Evolutionary conservation across 2,329 filamentous ascomycete species (phyloP).

Genomic region (Trichoderma afroharzianum): DNA sequence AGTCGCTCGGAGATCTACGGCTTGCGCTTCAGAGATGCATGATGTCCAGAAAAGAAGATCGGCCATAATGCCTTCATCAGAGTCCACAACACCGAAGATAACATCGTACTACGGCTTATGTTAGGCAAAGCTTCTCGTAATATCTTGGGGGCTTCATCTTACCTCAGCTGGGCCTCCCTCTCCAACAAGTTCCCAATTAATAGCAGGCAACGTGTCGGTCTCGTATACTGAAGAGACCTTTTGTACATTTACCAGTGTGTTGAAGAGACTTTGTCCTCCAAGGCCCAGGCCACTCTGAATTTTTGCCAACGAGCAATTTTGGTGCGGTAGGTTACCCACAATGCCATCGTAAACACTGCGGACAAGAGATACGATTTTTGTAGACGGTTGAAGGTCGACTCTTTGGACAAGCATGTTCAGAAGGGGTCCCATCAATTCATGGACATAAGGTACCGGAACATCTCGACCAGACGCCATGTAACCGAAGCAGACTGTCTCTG

Average conservation of each 20-base stretch:
- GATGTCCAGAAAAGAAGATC: not conserved
- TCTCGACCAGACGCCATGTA: not conserved
- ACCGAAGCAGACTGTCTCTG: not conserved
- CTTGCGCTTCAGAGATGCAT: not conserved
- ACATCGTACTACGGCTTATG: not conserved
- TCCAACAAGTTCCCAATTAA: not conserved
- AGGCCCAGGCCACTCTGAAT: not conserved
- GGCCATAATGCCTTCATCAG: not conserved
- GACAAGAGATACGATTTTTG: not conserved
- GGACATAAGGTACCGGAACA: not conserved
- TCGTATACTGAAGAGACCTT: not conserved
- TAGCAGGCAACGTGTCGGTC: not conserved
- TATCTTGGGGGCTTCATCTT: not conserved
- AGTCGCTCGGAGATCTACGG: not conserved
- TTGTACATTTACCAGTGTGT: not conserved
- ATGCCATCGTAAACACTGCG: not conserved
- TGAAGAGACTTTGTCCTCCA: not conserved
- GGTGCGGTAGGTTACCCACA: not conserved
- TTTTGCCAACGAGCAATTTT: not conserved
- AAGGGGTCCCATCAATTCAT: not conserved
- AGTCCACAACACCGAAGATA: not conserved
- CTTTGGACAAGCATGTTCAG: not conserved
- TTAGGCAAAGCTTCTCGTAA: not conserved
- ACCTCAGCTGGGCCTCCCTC: not conserved
- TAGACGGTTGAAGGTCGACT: not conserved